phyloP scores from a whole-genome alignment of 495 filamentous ascomycete species.

The Penicillium manginii region DNA sequence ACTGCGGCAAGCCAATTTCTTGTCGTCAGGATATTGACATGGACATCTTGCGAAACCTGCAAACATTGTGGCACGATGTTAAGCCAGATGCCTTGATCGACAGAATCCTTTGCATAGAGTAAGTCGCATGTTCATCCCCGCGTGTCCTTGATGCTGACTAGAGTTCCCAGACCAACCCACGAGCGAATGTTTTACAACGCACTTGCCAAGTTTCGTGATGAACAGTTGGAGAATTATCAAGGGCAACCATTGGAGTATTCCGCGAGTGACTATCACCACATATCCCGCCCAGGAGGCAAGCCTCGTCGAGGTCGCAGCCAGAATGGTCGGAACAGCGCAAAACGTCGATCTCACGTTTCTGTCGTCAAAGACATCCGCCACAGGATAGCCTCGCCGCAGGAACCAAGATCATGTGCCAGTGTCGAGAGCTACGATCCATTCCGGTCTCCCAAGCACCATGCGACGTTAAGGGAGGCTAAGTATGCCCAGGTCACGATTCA shows the following conservation, averaged over 20 bases:
- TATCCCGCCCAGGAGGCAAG: constrained; percentile 47
- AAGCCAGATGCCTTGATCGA: constrained; percentile 70
- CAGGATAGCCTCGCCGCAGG: constrained; percentile 46
- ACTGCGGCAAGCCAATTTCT: constrained; percentile 56
- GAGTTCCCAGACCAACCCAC: constrained; percentile 66
- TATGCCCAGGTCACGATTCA: constrained; percentile 71
- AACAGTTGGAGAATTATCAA: constrained; percentile 81
- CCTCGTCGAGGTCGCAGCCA: constrained; percentile 24
- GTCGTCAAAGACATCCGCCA: constrained; percentile 63
- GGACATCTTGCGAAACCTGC: constrained; percentile 80
- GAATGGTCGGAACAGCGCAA: constrained; percentile 40
- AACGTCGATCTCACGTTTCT: constrained; percentile 69
- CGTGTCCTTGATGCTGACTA: neutral
- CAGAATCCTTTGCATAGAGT: constrained; percentile 69
- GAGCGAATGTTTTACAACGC: constrained; percentile 91
- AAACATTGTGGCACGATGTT: constrained; percentile 84
- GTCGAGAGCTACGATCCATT: constrained; percentile 81
- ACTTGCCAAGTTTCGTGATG: constrained; percentile 76
- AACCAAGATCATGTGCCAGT: constrained; percentile 49
- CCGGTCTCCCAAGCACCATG: constrained; percentile 62
- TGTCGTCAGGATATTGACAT: constrained; percentile 67
- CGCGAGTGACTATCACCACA: constrained; percentile 84
- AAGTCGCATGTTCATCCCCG: constrained; percentile 37
- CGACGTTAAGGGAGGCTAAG: constrained; percentile 41
- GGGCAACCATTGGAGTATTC: constrained; percentile 74